These are phyloP conservation scores for Stephanodiscus minutulus DNA, from an alignment of 108 stramenopile species.

Conservation along the genomic window DNA sequence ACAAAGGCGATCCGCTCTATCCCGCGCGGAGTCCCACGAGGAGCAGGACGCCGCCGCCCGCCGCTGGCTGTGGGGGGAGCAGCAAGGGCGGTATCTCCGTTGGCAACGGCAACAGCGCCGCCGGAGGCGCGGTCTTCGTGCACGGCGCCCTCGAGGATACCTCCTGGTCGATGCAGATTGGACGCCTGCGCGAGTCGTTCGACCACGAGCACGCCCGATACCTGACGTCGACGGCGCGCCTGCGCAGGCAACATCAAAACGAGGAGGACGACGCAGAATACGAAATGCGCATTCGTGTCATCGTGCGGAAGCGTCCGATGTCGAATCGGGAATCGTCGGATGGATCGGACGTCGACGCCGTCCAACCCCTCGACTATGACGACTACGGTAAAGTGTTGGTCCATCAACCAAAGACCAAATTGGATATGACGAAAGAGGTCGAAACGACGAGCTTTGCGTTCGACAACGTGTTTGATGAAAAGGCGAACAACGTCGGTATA, in stretches of 20 bases:
- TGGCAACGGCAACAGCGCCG: background rate
- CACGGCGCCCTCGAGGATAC: slow-evolving; percentile 50
- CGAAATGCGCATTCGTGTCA: slow-evolving; percentile 86
- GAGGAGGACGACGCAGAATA: slow-evolving; percentile 50
- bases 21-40: slow-evolving; percentile 8
- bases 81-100: slow-evolving; percentile 10
- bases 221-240: slow-evolving; percentile 12
- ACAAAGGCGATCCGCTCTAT: background rate
- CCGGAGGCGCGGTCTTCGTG: slow-evolving; percentile 42
- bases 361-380: slow-evolving; percentile 76
- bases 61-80: background rate
- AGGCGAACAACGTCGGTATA: slow-evolving; percentile 70
- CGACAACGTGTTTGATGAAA: slow-evolving; percentile 93
- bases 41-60: slow-evolving; percentile 6
- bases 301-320: slow-evolving; percentile 90
- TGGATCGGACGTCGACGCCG: slow-evolving; percentile 78
- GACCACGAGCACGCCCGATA: slow-evolving; percentile 60
- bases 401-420: slow-evolving; percentile 94
- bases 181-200: slow-evolving; percentile 59
- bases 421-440: slow-evolving; percentile 97
- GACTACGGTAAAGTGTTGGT: slow-evolving; percentile 83
- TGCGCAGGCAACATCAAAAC: background rate
- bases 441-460: slow-evolving; percentile 93
- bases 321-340: slow-evolving; percentile 59
- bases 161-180: slow-evolving; percentile 72